Conservation (phyloP, 768 basidiomycete genomes). For the Serendipita indica region DNA sequence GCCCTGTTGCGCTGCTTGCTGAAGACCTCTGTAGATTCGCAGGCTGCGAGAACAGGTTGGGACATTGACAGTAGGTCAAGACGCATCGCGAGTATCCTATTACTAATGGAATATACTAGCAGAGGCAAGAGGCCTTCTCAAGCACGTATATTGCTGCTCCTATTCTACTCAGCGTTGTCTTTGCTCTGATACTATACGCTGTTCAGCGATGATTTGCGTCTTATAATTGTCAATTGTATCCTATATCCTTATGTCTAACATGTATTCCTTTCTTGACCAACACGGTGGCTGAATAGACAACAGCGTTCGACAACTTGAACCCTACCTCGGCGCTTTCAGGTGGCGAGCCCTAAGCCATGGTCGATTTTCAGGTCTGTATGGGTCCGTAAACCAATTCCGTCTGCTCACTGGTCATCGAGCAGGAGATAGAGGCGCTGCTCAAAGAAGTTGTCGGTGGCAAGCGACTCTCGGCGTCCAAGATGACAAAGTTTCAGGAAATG, state of each 20-base stretch:
- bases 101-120: neutral
- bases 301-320: neutral
- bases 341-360: neutral
- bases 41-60: neutral
- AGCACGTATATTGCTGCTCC: neutral
- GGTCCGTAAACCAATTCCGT: neutral
- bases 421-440: constrained; percentile 72
- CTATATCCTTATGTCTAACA: neutral
- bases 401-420: neutral
- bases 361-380: neutral
- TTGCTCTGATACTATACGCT: neutral
- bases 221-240: too few species aligned
- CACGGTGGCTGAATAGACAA: too few species aligned
- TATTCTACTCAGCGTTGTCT: neutral
- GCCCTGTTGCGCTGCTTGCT: neutral
- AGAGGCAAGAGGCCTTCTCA: neutral
- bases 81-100: neutral
- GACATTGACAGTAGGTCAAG: neutral
- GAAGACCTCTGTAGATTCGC: neutral
- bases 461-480: constrained; percentile 75
- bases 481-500: constrained; percentile 58
- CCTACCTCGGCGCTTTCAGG: neutral
- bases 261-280: neutral
- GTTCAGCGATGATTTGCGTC: neutral
- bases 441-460: constrained; percentile 73